phyloP scores from a whole-genome alignment of 78 protist species.

The Dictyostelium purpureum region DNA sequence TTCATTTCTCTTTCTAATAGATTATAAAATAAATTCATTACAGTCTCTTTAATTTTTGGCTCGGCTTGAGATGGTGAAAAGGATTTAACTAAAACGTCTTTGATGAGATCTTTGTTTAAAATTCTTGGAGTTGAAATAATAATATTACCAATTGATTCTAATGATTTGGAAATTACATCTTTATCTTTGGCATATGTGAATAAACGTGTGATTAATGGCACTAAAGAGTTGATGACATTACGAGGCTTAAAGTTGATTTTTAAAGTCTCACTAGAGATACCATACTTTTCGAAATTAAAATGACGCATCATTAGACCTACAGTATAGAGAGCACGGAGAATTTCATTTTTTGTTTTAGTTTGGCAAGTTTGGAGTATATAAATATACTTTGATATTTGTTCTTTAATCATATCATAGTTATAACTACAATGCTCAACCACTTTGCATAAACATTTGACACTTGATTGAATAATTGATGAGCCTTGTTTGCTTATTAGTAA shows the following conservation, averaged over 20 bases:
- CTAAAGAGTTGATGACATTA: background rate
- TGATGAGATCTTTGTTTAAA: slow-evolving; percentile 17
- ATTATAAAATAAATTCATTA: slow-evolving; percentile 2
- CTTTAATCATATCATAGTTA: background rate
- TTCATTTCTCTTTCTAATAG: slow-evolving; percentile 51
- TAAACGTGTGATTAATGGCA: background rate
- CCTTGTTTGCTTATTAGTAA: slow-evolving; percentile 22
- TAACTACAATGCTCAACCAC: slow-evolving; percentile 7
- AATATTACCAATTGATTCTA: slow-evolving; percentile 69
- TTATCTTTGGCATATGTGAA: slow-evolving; percentile 8
- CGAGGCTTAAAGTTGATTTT: background rate
- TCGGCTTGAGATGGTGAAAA: background rate
- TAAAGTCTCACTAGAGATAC: background rate
- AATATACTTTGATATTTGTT: background rate
- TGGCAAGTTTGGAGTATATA: background rate
- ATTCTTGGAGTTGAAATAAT: slow-evolving; percentile 30
- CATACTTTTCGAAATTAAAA: slow-evolving; percentile 27
- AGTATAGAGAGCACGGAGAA: slow-evolving; percentile 18
- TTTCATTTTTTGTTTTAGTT: slow-evolving; percentile 4
- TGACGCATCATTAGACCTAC: slow-evolving; percentile 35
- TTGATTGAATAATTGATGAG: background rate
- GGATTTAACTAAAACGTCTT: slow-evolving; percentile 13
- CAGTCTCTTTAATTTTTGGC: slow-evolving; percentile 17
- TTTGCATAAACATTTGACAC: slow-evolving; percentile 36
- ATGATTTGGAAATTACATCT: slow-evolving; percentile 34